Conservation (phyloP, 495 filamentous ascomycete species). For the Podospora sp. region DNA sequence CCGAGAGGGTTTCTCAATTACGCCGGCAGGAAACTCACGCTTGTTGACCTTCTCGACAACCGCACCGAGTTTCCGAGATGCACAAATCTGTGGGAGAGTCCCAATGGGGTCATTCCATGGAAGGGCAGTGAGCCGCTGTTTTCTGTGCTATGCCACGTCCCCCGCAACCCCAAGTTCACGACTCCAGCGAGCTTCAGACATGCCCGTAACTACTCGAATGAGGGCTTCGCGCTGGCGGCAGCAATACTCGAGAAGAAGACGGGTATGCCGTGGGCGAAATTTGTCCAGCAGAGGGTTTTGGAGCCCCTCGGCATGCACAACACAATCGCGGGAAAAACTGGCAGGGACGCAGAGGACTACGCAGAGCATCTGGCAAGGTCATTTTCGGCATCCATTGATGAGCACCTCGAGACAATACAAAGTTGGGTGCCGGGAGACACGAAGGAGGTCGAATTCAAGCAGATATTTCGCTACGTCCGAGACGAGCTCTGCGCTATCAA, state of each 20-base stretch:
- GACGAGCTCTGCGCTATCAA: neutral
- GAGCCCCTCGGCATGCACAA: constrained; percentile 19
- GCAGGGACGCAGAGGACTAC: neutral
- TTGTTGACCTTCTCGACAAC: constrained; percentile 27
- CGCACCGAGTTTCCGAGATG: constrained; percentile 21
- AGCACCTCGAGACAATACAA: neutral
- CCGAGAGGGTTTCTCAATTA: neutral
- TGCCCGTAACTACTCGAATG: constrained; percentile 28
- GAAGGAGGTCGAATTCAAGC: neutral
- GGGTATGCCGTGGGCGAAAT: neutral
- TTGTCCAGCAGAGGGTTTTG: constrained; percentile 16
- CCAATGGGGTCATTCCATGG: constrained; percentile 22
- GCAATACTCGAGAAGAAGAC: constrained; percentile 20
- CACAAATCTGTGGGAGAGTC: constrained; percentile 31
- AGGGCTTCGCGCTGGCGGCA: constrained; percentile 23
- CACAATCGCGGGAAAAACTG: constrained; percentile 15
- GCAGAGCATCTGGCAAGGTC: constrained; percentile 8
- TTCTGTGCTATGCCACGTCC: constrained; percentile 13
- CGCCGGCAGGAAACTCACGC: constrained; percentile 13
- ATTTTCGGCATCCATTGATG: constrained; percentile 13
- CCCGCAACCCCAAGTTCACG: constrained; percentile 13
- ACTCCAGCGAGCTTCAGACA: constrained; percentile 5
- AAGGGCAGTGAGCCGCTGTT: constrained; percentile 1
- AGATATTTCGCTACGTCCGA: neutral
- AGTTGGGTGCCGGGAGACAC: neutral